Conservation (phyloP, 805 yeast species). For the Wickerhamomyces rabaulensis region DNA sequence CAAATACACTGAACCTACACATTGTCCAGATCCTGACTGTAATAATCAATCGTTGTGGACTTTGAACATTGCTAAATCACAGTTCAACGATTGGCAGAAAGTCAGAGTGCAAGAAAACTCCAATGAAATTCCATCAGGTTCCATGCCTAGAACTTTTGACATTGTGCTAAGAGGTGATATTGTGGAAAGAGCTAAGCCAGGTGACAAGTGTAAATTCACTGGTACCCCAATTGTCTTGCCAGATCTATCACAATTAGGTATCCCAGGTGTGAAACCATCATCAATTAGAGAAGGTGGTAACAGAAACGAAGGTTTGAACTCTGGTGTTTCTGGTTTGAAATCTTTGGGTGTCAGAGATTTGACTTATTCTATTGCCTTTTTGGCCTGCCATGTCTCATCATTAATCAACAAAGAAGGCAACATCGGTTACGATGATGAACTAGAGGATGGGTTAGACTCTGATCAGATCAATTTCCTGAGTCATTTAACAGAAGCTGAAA, state of each 20-base stretch:
- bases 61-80: slow-evolving; percentile 74
- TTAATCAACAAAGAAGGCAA: slow-evolving; percentile 33
- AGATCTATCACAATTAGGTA: slow-evolving; percentile 86
- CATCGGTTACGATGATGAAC: slow-evolving; percentile 34
- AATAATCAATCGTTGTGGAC: slow-evolving; percentile 85
- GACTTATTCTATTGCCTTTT: slow-evolving; percentile 85
- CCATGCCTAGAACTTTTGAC: slow-evolving; percentile 96
- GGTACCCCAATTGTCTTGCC: slow-evolving; percentile 96
- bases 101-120: slow-evolving; percentile 94
- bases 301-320: slow-evolving; percentile 59
- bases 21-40: slow-evolving; percentile 85
- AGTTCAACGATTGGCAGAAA: slow-evolving; percentile 94
- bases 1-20: slow-evolving; percentile 90
- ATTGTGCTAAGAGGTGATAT: slow-evolving; percentile 89
- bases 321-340: slow-evolving; percentile 86
- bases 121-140: slow-evolving; percentile 95
- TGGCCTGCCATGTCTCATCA: slow-evolving; percentile 87
- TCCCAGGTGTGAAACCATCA: slow-evolving; percentile 92
- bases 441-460: slow-evolving; percentile 39
- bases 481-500: slow-evolving; percentile 74
- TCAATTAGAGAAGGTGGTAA: slow-evolving; percentile 61
- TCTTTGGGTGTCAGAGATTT: slow-evolving; percentile 86
- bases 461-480: slow-evolving; percentile 81
- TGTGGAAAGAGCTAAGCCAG: slow-evolving; percentile 95
- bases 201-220: slow-evolving; percentile 89